phyloP scores from a whole-genome alignment of 805 yeast species.

The Candida oleophila region DNA sequence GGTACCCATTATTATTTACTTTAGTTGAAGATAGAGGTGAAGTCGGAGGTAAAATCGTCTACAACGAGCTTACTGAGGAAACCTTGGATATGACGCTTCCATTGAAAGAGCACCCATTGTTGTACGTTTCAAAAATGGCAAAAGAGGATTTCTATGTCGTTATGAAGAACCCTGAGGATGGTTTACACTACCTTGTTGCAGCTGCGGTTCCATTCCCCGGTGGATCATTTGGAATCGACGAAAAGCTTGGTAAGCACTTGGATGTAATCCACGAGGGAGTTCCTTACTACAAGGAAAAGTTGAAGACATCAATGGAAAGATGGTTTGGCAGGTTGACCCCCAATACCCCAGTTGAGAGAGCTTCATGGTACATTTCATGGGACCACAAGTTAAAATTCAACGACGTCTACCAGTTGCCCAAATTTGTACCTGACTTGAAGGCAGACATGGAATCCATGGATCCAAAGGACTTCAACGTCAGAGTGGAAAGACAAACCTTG shows the following conservation, averaged over 20 bases:
- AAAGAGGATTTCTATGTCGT: conserved; percentile 75
- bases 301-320: conserved; percentile 68
- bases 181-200: conserved; percentile 61
- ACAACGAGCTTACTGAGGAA: conserved; percentile 64
- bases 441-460: conserved; percentile 31
- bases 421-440: conserved; percentile 34
- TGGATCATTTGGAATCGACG: conserved; percentile 63
- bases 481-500: conserved; percentile 73
- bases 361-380: conserved; percentile 75
- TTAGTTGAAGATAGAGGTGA: conserved; percentile 31
- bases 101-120: conserved; percentile 61
- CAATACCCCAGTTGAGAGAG: conserved; percentile 66
- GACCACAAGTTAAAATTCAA: conserved; percentile 60
- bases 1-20: conserved; percentile 66
- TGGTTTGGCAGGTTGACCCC: conserved; percentile 67
- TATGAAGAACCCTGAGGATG: conserved; percentile 51
- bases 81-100: conserved; percentile 59
- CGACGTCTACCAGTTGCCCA: conserved; percentile 55
- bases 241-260: conserved; percentile 59
- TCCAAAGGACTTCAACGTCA: conserved; percentile 58
- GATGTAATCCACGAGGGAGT: conserved; percentile 68
- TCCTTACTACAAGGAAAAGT: conserved; percentile 66
- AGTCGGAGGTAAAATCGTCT: conserved; percentile 50
- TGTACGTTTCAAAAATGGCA: conserved; percentile 64
- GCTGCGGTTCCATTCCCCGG: conserved; percentile 83